Conservation (phyloP, 345 rosid species). For the Tarenaya hassleriana region DNA sequence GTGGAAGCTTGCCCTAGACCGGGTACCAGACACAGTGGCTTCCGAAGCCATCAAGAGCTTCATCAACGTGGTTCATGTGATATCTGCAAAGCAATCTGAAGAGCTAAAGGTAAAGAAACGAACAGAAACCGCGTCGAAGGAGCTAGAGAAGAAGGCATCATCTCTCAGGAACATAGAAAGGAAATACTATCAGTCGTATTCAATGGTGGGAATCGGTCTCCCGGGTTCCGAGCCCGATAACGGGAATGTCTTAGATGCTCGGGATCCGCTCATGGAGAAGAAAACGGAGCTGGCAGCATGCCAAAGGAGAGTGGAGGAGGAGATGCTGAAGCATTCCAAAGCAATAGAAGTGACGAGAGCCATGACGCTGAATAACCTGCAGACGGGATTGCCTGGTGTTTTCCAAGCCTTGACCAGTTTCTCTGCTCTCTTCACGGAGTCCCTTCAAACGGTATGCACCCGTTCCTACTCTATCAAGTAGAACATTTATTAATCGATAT, state of each 20-base stretch:
- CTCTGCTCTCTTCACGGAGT: slow-evolving; percentile 64
- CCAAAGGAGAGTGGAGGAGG: slow-evolving; percentile 87
- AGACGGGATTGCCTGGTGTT: slow-evolving; percentile 92
- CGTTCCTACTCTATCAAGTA: slow-evolving; percentile 77
- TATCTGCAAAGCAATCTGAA: slow-evolving; percentile 65
- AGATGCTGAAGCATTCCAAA: slow-evolving; percentile 78
- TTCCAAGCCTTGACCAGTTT: slow-evolving; percentile 86
- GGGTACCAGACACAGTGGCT: slow-evolving; percentile 93
- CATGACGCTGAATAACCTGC: slow-evolving; percentile 78
- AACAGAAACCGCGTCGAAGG: slow-evolving; percentile 71
- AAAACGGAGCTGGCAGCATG: slow-evolving; percentile 79
- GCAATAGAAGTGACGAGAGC: slow-evolving; percentile 91
- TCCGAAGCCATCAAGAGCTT: slow-evolving; percentile 99
- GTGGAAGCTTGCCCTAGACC: slow-evolving; percentile 89
- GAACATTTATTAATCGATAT: slow-evolving; percentile 19
- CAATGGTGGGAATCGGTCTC: slow-evolving; percentile 76
- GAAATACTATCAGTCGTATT: slow-evolving; percentile 89
- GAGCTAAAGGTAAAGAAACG: slow-evolving; percentile 77
- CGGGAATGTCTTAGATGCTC: slow-evolving; percentile 66
- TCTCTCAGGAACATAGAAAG: slow-evolving; percentile 81
- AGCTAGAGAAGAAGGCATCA: slow-evolving; percentile 91
- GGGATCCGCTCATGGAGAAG: slow-evolving; percentile 84
- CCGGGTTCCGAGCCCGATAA: slow-evolving; percentile 65
- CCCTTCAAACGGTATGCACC: slow-evolving; percentile 62
- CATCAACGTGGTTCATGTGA: slow-evolving; percentile 71